Evolutionary conservation across 768 basidiomycete species (phyloP), one percentile per base, ranked within the genome.

Genomic region (Hemileccinum impolitum): DNA sequence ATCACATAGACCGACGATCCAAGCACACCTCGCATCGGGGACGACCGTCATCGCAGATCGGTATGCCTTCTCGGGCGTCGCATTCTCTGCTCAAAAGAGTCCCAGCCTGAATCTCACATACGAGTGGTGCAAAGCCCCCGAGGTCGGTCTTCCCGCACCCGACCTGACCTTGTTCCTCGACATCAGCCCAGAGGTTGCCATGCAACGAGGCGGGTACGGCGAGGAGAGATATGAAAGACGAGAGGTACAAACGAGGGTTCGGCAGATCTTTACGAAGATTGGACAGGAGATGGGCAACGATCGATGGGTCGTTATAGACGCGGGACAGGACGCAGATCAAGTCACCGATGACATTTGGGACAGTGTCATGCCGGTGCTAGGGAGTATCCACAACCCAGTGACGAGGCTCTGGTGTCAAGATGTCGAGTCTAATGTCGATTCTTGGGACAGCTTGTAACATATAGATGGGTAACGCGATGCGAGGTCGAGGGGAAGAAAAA

Each of bases 21-120:
- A 80, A 48, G 59, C 68, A 6, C 70, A 80, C 19, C 74, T 96
- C 3, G 66, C 66, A 0, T 61, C 72, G 0, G 92, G 93, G 0
- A 87, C 81, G 4, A 79, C 81, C 0, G 73, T 99, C 61, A 69
- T 99, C 39, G 92, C 90, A 60, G 95, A 98, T 65, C 79, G 96
- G 37, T 99, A 98, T 65, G 90, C 94, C 1, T 98, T 97, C 70
- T 98, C 94, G 3, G 95, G 95, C 0, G 85, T 94, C 55, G 94
- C 92, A 2, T 98, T 97, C 66, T 86, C 85, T 13, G 76, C 79
- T 1, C 74, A 84, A 15, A 85, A 87, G 56, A 26, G 30, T 3
- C 18, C 48, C 18, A 49, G 37, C 10, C 50, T 49, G 34, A 74
- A 74, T 31, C 77, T 95, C 42, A 72, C 85, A 0, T 87, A 85